Evolutionary conservation across 371 early-diverging fungal species (phyloP).

Genomic region (Actinomucor elegans): DNA sequence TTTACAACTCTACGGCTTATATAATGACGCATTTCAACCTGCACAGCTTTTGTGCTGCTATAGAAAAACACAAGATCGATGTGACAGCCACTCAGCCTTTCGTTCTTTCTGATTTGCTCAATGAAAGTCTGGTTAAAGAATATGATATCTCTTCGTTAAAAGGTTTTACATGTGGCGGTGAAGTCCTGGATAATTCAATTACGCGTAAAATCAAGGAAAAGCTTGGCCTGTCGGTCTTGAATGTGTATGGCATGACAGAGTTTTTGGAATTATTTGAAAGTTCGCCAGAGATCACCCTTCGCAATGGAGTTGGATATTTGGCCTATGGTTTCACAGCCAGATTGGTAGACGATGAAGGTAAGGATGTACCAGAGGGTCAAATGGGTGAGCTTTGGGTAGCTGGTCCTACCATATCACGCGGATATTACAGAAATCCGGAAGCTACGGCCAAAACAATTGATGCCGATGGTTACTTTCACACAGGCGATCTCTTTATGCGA

Average conservation of each 20-base stretch:
- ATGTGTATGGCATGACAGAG: slow-evolving; percentile 70
- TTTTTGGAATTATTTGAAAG: slow-evolving; percentile 18
- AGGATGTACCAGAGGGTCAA: slow-evolving; percentile 41
- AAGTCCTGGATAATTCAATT: slow-evolving; percentile 61
- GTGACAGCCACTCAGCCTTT: slow-evolving; percentile 67
- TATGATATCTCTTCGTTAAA: slow-evolving; percentile 62
- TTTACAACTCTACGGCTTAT: not conserved
- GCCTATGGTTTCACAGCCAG: slow-evolving; percentile 56
- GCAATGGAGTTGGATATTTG: slow-evolving; percentile 61
- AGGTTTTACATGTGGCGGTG: slow-evolving; percentile 64
- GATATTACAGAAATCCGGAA: slow-evolving; percentile 58
- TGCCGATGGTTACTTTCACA: slow-evolving; percentile 70
- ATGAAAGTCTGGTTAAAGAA: slow-evolving; percentile 53
- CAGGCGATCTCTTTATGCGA: slow-evolving; percentile 75
- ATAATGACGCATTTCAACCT: slow-evolving; percentile 65
- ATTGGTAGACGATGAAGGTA: slow-evolving; percentile 54
- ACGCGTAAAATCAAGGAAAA: slow-evolving; percentile 32
- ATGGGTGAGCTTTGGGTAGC: slow-evolving; percentile 69
- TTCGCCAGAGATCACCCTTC: not conserved
- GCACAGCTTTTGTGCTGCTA: slow-evolving; percentile 39
- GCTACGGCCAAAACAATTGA: slow-evolving; percentile 63
- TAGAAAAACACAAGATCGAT: slow-evolving; percentile 62
- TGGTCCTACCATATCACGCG: slow-evolving; percentile 75
- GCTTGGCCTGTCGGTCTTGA: slow-evolving; percentile 48
- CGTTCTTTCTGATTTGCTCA: slow-evolving; percentile 42